Conservation (phyloP, 352 stramenopile species). For the Peronospora tabacina region DNA sequence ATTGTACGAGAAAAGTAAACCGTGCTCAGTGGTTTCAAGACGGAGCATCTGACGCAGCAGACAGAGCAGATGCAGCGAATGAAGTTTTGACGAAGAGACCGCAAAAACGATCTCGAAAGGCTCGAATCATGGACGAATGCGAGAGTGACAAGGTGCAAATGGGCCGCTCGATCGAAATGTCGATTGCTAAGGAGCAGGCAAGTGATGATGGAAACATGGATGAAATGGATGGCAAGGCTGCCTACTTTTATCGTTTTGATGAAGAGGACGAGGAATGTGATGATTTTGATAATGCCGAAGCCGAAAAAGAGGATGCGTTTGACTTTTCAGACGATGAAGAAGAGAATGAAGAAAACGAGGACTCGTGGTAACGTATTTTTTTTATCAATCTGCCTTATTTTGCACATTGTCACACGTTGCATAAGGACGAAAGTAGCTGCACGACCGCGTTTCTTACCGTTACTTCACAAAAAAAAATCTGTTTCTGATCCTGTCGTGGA, state of each 20-base stretch:
- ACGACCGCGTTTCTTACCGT: neutral
- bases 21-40: slow-evolving; percentile 23
- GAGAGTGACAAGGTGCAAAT: slow-evolving; percentile 32
- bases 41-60: slow-evolving; percentile 29
- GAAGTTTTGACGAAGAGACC: slow-evolving; percentile 4
- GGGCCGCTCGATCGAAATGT: slow-evolving; percentile 14
- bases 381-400: neutral
- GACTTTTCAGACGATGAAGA: slow-evolving; percentile 7
- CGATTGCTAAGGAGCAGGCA: neutral
- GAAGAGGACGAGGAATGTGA: slow-evolving; percentile 24
- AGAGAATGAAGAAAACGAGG: slow-evolving; percentile 13
- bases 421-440: too few species aligned
- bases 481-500: neutral
- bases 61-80: slow-evolving; percentile 4
- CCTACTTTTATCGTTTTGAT: neutral
- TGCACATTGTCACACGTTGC: too few species aligned
- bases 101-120: slow-evolving; percentile 18
- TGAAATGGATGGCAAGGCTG: neutral
- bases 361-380: slow-evolving; percentile 1
- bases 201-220: slow-evolving; percentile 7
- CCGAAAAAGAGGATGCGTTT: slow-evolving; percentile 14
- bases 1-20: slow-evolving; percentile 13
- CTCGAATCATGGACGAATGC: slow-evolving; percentile 27
- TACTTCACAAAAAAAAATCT: neutral
- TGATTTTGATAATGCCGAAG: slow-evolving; percentile 13